Evolutionary conservation across 164 flowering plant genomes (phyloP).

Genomic region (Umbellularia californica): DNA sequence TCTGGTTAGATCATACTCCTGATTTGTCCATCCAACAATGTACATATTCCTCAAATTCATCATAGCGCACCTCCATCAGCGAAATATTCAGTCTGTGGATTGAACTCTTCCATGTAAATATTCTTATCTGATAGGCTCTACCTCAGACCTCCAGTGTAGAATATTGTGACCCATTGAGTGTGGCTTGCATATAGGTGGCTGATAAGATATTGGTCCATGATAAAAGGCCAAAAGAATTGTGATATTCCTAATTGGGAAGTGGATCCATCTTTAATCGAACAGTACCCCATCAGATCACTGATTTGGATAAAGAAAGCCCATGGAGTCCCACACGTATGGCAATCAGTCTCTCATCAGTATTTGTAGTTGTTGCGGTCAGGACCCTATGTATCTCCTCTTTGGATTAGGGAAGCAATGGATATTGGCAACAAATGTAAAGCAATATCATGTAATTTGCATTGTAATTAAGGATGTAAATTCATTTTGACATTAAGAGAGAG

Average conservation of each 20-base stretch:
- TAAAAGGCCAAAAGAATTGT: not conserved
- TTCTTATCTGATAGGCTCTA: not conserved
- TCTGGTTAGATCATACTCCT: conserved; percentile 69
- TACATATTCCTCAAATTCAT: not conserved
- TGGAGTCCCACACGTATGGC: not conserved
- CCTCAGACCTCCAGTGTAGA: not conserved
- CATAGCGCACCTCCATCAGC: not conserved
- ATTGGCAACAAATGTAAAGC: not conserved
- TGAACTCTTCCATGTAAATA: not conserved
- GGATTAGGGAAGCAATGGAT: not conserved
- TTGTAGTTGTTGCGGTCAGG: not conserved
- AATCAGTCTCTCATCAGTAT: not conserved
- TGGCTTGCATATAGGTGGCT: too few species aligned
- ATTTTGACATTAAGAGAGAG: not conserved
- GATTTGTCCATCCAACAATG: not conserved
- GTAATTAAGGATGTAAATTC: not conserved
- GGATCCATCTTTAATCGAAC: not conserved
- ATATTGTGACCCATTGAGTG: too few species aligned
- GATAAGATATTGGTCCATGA: too few species aligned
- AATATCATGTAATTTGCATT: not conserved
- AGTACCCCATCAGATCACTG: not conserved
- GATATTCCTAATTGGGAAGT: not conserved
- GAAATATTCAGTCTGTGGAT: not conserved
- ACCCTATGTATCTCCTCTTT: not conserved
- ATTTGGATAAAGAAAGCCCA: not conserved